Evolutionary conservation across 345 rosid genomes (phyloP).

Genomic region (Gossypium sturtianum): DNA sequence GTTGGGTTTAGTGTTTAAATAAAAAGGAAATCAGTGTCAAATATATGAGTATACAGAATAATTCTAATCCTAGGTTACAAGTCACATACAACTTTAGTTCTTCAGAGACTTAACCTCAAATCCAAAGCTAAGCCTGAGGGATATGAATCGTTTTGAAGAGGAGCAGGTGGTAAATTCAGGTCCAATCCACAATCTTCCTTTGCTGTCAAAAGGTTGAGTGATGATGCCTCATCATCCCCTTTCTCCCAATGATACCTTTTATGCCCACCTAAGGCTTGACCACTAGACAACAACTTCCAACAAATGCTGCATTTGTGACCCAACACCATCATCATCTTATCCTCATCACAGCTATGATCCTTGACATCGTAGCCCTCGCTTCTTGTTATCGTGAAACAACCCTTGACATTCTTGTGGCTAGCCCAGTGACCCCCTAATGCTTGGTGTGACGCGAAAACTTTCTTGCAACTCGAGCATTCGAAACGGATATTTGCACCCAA

Average conservation of each 20-base stretch:
- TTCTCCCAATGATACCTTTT: constrained; percentile 78
- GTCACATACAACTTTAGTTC: constrained; percentile 11
- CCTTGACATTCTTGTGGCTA: constrained; percentile 75
- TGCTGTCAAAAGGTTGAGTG: constrained; percentile 2
- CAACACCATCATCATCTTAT: constrained; percentile 22
- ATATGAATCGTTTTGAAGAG: constrained; percentile 33
- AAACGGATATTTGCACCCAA: constrained; percentile 24
- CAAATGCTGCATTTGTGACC: constrained; percentile 64
- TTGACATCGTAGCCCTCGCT: constrained; percentile 24
- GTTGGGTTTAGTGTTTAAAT: background rate
- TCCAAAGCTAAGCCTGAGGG: constrained; percentile 48
- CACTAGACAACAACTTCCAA: constrained; percentile 50
- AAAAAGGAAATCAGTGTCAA: background rate
- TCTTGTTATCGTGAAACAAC: constrained; percentile 62
- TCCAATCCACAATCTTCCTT: constrained; percentile 35
- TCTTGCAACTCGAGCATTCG: constrained; percentile 78
- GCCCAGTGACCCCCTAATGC: constrained; percentile 92
- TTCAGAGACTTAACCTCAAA: constrained; percentile 66
- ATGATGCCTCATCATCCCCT: constrained; percentile 29
- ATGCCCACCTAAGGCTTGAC: constrained; percentile 81
- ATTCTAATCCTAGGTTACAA: constrained; percentile 15
- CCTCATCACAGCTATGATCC: background rate
- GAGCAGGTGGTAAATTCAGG: constrained; percentile 71
- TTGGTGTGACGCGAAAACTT: constrained; percentile 80
- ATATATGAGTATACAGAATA: constrained; percentile 11